Evolutionary conservation across 768 basidiomycete genomes (phyloP), one percentile per base, ranked within the genome.

Genomic region (Naganishia antarctica): DNA sequence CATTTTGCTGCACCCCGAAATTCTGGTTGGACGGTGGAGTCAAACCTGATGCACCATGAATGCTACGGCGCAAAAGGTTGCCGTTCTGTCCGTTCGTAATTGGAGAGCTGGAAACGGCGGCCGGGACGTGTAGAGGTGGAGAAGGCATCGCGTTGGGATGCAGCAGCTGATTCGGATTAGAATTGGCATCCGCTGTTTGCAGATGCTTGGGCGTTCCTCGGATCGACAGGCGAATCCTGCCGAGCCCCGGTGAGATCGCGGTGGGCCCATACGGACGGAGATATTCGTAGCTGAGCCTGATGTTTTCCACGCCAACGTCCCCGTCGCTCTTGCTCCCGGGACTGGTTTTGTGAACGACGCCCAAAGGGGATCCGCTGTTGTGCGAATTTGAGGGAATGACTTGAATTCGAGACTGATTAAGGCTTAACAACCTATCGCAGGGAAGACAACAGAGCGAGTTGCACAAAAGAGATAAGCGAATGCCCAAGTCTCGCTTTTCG

Each of bases 181-280:
- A 8, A 37, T 40, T 57, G 23, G 53, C 32, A 18, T 57, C 40
- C 13, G 50, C 50, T 2, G 53, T 3, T 15, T 57, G 53, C 37
- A 57, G 53, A 40, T 57, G 53, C 16, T 40, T 57, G 23, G 53
- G 53, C 31, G 61, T 49, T n/a, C 61, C 48, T 25, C 46, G 61
- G 26, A 62, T 62, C 9, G 61, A 48, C 16, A 62, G 48, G 8
- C 61, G 61, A 12, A 62, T 49, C 11, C 61, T 28, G 0, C 61
- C 61, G 16, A 62, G 40, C 4, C 61, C 61, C 31, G 61, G 61
- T 4, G 46, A 48, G 34, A 62, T 62, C 1, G 61, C 61, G 8
- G 61, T 62, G 7, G 61, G 61, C 28, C 61, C 61, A 23, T 62
- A 62, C 11, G 61, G 61, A 15, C 61, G 46, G 34, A 61, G 53